Evolutionary conservation across 306 rosid species (phyloP), one percentile per base, ranked within the genome.

Genomic region (Ormosia emarginata): DNA sequence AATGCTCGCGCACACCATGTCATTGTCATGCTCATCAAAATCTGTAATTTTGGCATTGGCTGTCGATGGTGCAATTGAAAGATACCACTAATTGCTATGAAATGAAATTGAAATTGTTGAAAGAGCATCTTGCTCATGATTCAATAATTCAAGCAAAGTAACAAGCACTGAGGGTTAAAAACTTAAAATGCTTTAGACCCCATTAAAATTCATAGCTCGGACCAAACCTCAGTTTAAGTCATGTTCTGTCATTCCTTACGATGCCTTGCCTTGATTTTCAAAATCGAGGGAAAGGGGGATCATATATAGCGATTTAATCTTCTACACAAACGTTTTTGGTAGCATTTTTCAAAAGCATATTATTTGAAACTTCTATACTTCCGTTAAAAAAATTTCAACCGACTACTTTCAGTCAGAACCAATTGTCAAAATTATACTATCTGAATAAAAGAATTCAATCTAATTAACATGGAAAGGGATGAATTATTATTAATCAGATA

Each of bases 31-130:
- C 59, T 85, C 58, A 34, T 79, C 14, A 58, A 66, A 83, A 50
- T 80, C 76, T 78, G 40, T 30, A 34, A 24, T 70, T 85, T 90
- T 90, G 88, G 87, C 77, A 14, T 41, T 87, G 83, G 89, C 88
- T 87, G 89, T 87, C 85, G 14, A 32, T 32, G 17, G n/a, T 50
- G 17, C 61, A 56, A 49, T 36, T 78, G 66, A 37, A 57, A 58
- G 61, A 37, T 62, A 14, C 56, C 74, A 7, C 8, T 7, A 13
- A 18, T 8, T 47, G 57, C 24, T 6, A 24, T 46, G 13, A 69
- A 29, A 44, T 69, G 57, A 46, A 44, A 11, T 29, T 46, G 75
- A 18, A 46, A 57, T 66, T 40, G 56, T 50, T 50, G 56, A 50
- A 43, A 66, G 47, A 41, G 2, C 34, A 17, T 40, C 53, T 40